Percentiles rank a stretch among this genome's conserved stretches.
Conservation (phyloP, 108 stramenopile species). For the Mediolabrus comicus region DNA sequence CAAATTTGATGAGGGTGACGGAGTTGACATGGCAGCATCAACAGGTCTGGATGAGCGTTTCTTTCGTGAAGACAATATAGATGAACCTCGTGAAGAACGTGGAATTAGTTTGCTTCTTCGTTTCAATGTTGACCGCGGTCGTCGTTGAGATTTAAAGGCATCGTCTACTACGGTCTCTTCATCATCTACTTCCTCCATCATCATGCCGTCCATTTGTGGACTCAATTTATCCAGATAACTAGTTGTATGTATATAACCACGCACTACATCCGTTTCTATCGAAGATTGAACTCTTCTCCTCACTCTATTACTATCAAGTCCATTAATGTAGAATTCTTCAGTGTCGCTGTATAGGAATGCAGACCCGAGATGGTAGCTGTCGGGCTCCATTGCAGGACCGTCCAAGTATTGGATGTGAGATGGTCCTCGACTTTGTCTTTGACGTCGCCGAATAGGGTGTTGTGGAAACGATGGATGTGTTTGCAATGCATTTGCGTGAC, state of each 20-base stretch:
- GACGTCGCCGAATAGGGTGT: not conserved
- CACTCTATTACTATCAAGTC: slow-evolving; percentile 1
- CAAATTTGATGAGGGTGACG: slow-evolving; percentile 9
- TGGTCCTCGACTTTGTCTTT: not conserved
- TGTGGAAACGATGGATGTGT: slow-evolving; percentile 15
- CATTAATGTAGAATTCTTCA: slow-evolving; percentile 4
- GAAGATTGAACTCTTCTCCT: slow-evolving; percentile 21
- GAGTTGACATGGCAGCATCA: not conserved
- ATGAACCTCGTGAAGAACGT: slow-evolving; percentile 10
- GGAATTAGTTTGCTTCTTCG: slow-evolving; percentile 20
- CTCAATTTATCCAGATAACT: not conserved
- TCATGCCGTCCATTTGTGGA: not conserved
- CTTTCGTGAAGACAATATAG: slow-evolving; percentile 29
- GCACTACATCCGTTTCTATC: slow-evolving; percentile 7
- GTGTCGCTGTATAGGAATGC: not conserved
- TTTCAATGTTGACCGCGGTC: not conserved
- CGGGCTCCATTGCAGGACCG: not conserved
- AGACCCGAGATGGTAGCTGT: slow-evolving; percentile 15
- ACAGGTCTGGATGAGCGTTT: not conserved
- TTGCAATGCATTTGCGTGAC: slow-evolving; percentile 15
- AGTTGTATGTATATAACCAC: slow-evolving; percentile 1
- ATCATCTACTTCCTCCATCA: not conserved
- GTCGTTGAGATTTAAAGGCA: not conserved
- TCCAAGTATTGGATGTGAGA: slow-evolving; percentile 3
- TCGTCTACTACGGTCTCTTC: not conserved